Conservation (phyloP, 305 asterid genomes). For the Plantago rigida region DNA sequence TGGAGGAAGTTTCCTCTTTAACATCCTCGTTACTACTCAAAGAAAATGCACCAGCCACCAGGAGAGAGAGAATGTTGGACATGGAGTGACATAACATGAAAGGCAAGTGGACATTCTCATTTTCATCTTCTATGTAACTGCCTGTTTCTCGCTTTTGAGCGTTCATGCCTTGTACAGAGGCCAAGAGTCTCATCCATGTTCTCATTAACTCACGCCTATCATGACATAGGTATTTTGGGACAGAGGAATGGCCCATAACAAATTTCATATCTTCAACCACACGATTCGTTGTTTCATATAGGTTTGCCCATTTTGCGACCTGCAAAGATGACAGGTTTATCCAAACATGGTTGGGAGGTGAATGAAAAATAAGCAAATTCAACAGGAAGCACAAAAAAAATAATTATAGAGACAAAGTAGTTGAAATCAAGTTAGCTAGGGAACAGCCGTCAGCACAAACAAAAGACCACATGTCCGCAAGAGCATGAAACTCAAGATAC, state of each 20-base stretch:
- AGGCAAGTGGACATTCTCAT: conserved; percentile 64
- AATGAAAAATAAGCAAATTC: neutral
- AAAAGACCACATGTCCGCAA: no score
- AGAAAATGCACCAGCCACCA: conserved; percentile 81
- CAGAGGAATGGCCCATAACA: conserved; percentile 85
- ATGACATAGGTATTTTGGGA: conserved; percentile 58
- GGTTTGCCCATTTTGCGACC: conserved; percentile 72
- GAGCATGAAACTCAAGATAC: no score
- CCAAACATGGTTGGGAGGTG: conserved; percentile 15
- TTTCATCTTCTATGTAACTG: conserved; percentile 77
- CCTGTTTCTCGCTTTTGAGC: conserved; percentile 82
- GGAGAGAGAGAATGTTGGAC: conserved; percentile 63
- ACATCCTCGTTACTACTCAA: conserved; percentile 31
- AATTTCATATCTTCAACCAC: conserved; percentile 80
- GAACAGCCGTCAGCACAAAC: neutral
- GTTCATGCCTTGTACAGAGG: conserved; percentile 90
- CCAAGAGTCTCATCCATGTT: conserved; percentile 75
- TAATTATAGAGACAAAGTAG: neutral
- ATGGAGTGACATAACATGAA: conserved; percentile 62
- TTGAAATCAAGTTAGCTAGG: neutral
- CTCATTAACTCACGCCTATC: conserved; percentile 65
- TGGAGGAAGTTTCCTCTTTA: conserved; percentile 36
- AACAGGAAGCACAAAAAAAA: conserved; percentile 8
- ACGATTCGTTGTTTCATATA: conserved; percentile 66
- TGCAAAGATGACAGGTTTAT: conserved; percentile 37